Evolutionary conservation across 257 asterid species (phyloP), one percentile per base, ranked within the genome.

Genomic region (Capsicum baccatum): DNA sequence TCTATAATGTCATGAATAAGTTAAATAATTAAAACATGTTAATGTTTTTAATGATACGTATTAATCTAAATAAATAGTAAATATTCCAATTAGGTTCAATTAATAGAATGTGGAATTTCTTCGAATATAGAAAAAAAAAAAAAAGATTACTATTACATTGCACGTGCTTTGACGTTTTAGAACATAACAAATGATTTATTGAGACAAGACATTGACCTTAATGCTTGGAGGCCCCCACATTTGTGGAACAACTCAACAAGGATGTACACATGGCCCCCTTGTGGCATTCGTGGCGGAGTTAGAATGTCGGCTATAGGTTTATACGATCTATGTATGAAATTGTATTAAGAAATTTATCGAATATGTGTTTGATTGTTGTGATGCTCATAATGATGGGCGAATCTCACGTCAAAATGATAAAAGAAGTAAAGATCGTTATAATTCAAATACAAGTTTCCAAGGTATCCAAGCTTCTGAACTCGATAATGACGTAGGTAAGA

Each of bases 121-220:
- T 26, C 33, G 33, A 26, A 26, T 26, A 26, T 26, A 26, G 33
- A 26, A 26, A 26, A 26, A 26, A 26, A 26, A 26, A 26, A 26
- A 1, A 26, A 26, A 26, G 33, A 26, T 26, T 26, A 52, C 63
- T 76, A 26, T 52, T 21, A 26, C 81, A 52, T 76, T 4, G 64
- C 81, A 76, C 81, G 81, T 26, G 81, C 33, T 12, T 76, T 76
- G 81, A 76, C 81, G 16, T 13, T 54, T 76, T 76, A 26, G 15
- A 54, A 21, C 21, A 26, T 26, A 26, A 26, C 19, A 12, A 50
- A 13, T 26, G 47, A 21, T 76, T 54, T 52, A 19, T 52, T 26
- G 14, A 52, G 21, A 21, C 81, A 52, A 48, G 81, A 76, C 59
- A 52, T 76, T 52, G 47, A 52, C 81, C 63, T 52, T 50, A 52